phyloP scores from a whole-genome alignment of 805 yeast species.

The Millerago galiae region DNA sequence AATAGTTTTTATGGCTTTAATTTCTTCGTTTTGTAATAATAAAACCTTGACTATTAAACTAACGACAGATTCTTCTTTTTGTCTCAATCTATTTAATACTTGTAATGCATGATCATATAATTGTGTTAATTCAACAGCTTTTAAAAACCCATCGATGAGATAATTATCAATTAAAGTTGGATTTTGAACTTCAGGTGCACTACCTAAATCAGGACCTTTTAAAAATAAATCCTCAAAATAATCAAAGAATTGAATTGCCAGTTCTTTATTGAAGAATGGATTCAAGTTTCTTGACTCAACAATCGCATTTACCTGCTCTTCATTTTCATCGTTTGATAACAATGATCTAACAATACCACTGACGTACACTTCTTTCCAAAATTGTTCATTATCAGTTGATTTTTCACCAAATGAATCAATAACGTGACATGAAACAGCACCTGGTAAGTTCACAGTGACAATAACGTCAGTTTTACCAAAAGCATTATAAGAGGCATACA shows the following conservation, averaged over 20 bases:
- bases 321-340: constrained; percentile 64
- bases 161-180: constrained; percentile 61
- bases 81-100: constrained; percentile 46
- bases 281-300: constrained; percentile 82
- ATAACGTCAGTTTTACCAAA: constrained; percentile 63
- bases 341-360: constrained; percentile 72
- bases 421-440: constrained; percentile 53
- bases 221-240: constrained; percentile 63
- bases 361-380: constrained; percentile 49
- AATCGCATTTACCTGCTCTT: constrained; percentile 59
- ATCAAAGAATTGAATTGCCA: constrained; percentile 47
- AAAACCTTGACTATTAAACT: constrained; percentile 49
- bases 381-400: constrained; percentile 40
- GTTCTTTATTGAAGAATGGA: constrained; percentile 51
- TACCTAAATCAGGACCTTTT: constrained; percentile 63
- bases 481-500: constrained; percentile 68
- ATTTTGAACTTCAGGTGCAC: constrained; percentile 59
- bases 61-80: constrained; percentile 49
- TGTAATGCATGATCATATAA: constrained; percentile 54
- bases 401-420: constrained; percentile 42
- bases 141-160: constrained; percentile 68
- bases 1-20: constrained; percentile 47
- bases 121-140: constrained; percentile 59
- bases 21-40: constrained; percentile 51
- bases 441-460: constrained; percentile 71